phyloP scores from a whole-genome alignment of 2,329 filamentous ascomycete species.

The Blastomyces emzantsi region DNA sequence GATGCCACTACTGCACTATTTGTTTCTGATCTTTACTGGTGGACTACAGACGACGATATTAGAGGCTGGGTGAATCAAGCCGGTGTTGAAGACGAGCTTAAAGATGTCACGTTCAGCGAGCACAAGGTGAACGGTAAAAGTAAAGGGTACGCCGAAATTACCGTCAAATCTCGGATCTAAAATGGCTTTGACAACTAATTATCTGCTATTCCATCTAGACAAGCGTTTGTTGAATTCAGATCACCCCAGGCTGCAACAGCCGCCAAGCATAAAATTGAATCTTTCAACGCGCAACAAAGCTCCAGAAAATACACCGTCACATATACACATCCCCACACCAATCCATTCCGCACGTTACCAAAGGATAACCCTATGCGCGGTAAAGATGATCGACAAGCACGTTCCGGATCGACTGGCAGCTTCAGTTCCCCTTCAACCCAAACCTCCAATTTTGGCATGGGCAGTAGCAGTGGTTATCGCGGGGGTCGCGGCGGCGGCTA shows the following conservation, averaged over 20 bases:
- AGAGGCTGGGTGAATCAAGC: slow-evolving; percentile 75
- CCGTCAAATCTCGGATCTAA: background rate
- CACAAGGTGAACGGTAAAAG: slow-evolving; percentile 99
- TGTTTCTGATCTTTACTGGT: slow-evolving; percentile 90
- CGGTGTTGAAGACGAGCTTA: slow-evolving; percentile 73
- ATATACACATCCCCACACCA: slow-evolving; percentile 67
- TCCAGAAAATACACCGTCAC: slow-evolving; percentile 60
- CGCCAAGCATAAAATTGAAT: slow-evolving; percentile 71
- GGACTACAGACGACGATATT: slow-evolving; percentile 92
- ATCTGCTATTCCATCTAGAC: slow-evolving; percentile 32
- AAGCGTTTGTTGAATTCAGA: slow-evolving; percentile 77
- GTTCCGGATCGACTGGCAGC: slow-evolving; percentile 42
- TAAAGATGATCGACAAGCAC: slow-evolving; percentile 50
- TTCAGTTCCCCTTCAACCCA: slow-evolving; percentile 34
- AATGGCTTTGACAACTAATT: background rate
- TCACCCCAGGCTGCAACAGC: slow-evolving; percentile 78
- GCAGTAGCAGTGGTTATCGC: slow-evolving; percentile 45
- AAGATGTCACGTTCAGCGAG: slow-evolving; percentile 92
- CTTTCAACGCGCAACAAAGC: slow-evolving; percentile 46
- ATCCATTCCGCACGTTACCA: slow-evolving; percentile 83
- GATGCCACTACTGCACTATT: slow-evolving; percentile 63
- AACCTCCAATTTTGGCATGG: slow-evolving; percentile 36
- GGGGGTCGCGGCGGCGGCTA: slow-evolving; percentile 44
- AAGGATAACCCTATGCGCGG: slow-evolving; percentile 72
- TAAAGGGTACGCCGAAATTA: slow-evolving; percentile 64